Conservation (phyloP, 805 yeast genomes). For the Cyberlindnera nakhonratchasimensis region DNA sequence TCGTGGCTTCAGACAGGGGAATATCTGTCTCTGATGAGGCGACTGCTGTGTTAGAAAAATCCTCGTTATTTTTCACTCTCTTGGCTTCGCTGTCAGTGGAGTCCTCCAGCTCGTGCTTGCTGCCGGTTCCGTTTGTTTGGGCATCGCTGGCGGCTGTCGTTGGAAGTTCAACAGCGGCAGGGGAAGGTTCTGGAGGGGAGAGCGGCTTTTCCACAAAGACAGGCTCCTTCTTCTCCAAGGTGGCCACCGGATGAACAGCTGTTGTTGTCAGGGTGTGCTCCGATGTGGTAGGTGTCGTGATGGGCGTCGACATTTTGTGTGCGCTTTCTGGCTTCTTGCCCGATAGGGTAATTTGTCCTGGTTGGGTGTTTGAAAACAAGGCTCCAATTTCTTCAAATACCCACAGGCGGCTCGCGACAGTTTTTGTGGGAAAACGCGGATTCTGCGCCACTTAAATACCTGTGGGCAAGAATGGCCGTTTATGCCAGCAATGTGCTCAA, state of each 20-base stretch:
- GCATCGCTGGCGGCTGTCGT: no score
- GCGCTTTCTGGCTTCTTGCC: background rate
- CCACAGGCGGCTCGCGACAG: no score
- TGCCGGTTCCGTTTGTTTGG: no score
- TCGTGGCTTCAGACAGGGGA: constrained; percentile 4
- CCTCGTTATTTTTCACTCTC: constrained; percentile 10
- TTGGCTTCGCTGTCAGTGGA: constrained; percentile 8
- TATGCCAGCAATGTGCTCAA: background rate
- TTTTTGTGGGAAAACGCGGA: constrained; percentile 15
- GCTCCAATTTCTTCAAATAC: no score
- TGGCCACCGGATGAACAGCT: background rate
- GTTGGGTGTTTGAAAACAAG: no score
- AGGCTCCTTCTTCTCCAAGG: constrained; percentile 1
- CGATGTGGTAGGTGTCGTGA: constrained; percentile 13
- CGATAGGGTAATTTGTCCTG: constrained; percentile 12
- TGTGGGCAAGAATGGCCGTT: constrained; percentile 6
- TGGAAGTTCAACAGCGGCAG: constrained; percentile 5
- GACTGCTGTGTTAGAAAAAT: background rate
- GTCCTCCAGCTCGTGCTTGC: constrained; percentile 14
- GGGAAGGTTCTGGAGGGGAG: constrained; percentile 15
- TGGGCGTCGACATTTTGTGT: constrained; percentile 12
- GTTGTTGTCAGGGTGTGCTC: constrained; percentile 5
- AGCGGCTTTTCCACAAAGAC: constrained; percentile 14
- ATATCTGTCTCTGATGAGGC: background rate
- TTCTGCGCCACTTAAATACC: constrained; percentile 19